Percentiles rank a stretch among this genome's conserved stretches.
phyloP scores from a whole-genome alignment of 768 basidiomycete species.

The Suillus spraguei region DNA sequence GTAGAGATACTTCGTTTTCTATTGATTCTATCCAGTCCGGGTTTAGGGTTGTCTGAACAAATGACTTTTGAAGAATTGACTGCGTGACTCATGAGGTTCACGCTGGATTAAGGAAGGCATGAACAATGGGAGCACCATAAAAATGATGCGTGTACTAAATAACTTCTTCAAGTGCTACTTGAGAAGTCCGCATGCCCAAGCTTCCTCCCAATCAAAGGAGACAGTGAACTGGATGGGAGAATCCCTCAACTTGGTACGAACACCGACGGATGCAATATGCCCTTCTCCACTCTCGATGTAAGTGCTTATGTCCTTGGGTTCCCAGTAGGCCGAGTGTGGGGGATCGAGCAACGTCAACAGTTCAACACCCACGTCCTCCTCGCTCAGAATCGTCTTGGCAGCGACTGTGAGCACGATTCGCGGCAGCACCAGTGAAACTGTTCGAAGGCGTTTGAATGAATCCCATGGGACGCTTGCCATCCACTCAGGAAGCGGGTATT shows the following conservation, averaged over 20 bases:
- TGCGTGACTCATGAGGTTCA: no score
- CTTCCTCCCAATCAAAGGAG: conserved; percentile 1
- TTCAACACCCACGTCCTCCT: background rate
- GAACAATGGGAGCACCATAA: no score
- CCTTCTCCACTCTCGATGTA: background rate
- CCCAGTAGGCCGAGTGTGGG: background rate
- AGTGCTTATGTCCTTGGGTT: background rate
- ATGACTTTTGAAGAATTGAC: no score
- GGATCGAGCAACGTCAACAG: background rate
- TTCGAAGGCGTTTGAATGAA: conserved; percentile 30
- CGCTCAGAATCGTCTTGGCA: background rate
- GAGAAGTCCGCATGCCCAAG: background rate
- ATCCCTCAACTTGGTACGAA: background rate
- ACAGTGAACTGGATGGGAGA: background rate
- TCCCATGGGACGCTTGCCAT: conserved; percentile 34
- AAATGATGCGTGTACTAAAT: background rate
- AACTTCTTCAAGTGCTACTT: background rate
- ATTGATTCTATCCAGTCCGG: no score
- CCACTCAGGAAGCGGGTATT: conserved; percentile 20
- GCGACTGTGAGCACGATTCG: background rate
- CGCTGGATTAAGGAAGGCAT: no score
- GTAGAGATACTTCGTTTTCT: no score
- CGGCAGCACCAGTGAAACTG: background rate
- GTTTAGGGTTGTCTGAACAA: no score
- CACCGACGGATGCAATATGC: background rate